Evolutionary conservation across 345 rosid species (phyloP), one percentile per base, ranked within the genome.

Genomic region (Turritis glabra): DNA sequence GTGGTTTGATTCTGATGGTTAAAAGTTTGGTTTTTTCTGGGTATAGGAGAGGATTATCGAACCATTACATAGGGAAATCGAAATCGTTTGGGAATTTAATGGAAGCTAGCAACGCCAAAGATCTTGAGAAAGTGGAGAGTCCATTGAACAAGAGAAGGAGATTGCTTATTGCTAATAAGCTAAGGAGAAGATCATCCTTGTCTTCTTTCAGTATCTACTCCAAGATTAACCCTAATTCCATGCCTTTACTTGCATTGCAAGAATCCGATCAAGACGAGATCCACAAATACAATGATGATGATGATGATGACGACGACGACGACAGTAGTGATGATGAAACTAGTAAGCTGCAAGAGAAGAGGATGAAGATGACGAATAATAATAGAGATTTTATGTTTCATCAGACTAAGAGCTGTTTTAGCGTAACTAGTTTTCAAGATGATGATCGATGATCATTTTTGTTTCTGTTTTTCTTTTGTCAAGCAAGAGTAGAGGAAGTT

Each of bases 61-160:
- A 81, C 70, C 91, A 93, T 72, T 90, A 81, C 64, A 17, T 82
- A 0, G 98, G 98, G 37, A 93, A 87, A 82, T 90, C 95, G 15
- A 93, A 90, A 71, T 93, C 98, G 10, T 93, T 93, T 67, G 84
- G 80, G 9, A 89, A 86, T 80, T 65, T 92, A 7, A 33, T 86
- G 38, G 97, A 89, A 44, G 82, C 62, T 74, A 80, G 67, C 52
- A 65, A 64, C 21, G 80, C 77, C 5, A 87, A 87, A 50, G 92
- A 88, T 57, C 46, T 92, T 66, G 82, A 63, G 81, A 90, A 90
- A 77, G 69, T 76, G 33, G 98, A 92, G 81, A 89, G 85, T 66
- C 86, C 93, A 9, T 85, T 92, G 70, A 92, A 89, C 81, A 92
- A 90, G 77, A 87, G 88, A 63, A 81, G 98, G 32, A 82, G 96